phyloP scores from a whole-genome alignment of 2,329 filamentous ascomycete genomes.

The Huntiella omanensis region DNA sequence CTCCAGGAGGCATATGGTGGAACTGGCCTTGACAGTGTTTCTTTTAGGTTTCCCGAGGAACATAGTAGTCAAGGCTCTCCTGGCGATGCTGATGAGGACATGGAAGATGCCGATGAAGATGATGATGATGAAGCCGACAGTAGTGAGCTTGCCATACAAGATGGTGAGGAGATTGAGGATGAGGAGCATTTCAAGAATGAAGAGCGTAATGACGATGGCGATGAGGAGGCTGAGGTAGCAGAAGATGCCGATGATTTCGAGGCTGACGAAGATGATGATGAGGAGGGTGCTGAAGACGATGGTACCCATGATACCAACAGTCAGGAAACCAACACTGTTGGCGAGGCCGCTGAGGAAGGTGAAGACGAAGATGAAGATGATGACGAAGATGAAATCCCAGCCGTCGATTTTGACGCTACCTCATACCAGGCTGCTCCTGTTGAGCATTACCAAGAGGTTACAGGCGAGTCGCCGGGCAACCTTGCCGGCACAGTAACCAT shows the following conservation, averaged over 20 bases:
- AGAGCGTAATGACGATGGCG: slow-evolving; percentile 7
- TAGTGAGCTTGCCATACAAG: slow-evolving; percentile 7
- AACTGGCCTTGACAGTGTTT: slow-evolving; percentile 23
- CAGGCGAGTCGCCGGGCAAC: not conserved
- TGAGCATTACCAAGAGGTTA: slow-evolving; percentile 12
- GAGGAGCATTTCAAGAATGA: slow-evolving; percentile 12
- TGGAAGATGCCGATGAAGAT: slow-evolving; percentile 12
- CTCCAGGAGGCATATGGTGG: slow-evolving; percentile 24
- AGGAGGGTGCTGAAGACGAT: slow-evolving; percentile 3
- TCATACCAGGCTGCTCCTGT: slow-evolving; percentile 11
- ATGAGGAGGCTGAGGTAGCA: slow-evolving; percentile 11
- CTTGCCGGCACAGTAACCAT: slow-evolving; percentile 13
- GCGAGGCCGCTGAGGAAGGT: slow-evolving; percentile 10
- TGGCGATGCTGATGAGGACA: slow-evolving; percentile 13
- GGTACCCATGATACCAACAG: slow-evolving; percentile 1
- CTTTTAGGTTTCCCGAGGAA: slow-evolving; percentile 20
- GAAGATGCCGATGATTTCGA: slow-evolving; percentile 12
- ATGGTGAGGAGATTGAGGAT: slow-evolving; percentile 5
- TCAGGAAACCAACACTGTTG: slow-evolving; percentile 11
- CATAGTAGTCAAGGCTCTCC: slow-evolving; percentile 15
- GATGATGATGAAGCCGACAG: slow-evolving; percentile 13
- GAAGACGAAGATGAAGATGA: slow-evolving; percentile 4
- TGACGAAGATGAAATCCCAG: slow-evolving; percentile 11
- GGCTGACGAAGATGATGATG: slow-evolving; percentile 8
- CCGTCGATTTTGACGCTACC: slow-evolving; percentile 10